Evolutionary conservation across 2,329 filamentous ascomycete species (phyloP), one percentile per base, ranked within the genome.

Genomic region (Scedosporium minutisporum): DNA sequence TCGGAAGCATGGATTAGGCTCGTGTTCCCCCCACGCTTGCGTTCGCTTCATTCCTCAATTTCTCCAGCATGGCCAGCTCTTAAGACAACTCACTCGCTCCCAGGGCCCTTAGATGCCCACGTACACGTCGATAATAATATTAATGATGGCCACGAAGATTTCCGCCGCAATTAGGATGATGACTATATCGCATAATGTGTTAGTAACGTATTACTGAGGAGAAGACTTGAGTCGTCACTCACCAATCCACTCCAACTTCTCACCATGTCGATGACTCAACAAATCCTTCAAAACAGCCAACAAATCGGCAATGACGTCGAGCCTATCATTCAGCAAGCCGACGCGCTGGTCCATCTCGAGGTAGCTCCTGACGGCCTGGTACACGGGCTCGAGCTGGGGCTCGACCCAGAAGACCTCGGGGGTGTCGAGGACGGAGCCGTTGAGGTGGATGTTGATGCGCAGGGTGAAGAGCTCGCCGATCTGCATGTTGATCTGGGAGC

Each of bases 391-490:
- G 6, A 99, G 82, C 74, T 97, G 93, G 7, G 95, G 95, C 76
- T 99, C 95, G 38, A 93, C 90, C 95, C 95, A 99, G 82, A 99
- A 97, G 51, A 99, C 82, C 76, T 99, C 95, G 0, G 95, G 95
- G 9, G 93, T 96, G 74, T 99, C 95, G 46, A 99, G 87, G 5
- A 99, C 93, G 33, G 91, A 96, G 41, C 95, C 95, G 74, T 97
- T 96, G 60, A 99, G 83, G 76, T 99, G 96, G 71, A 99, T 97
- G 74, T 95, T 97, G 78, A 99, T 97, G 64, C 95, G 87, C 38
- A 99, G 80, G 71, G 99, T 97, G 75, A 99, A 99, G 62, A 99
- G 85, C 77, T 99, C 93, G 73, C 95, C 95, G 65, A 99, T 97
- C 76, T 97, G 93, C 93, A 97, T 97, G 80, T 97, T 97, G 80